Percentiles rank a stretch among this genome's conserved stretches.
Conservation (phyloP, 805 yeast species). For the Candida maltosa region DNA sequence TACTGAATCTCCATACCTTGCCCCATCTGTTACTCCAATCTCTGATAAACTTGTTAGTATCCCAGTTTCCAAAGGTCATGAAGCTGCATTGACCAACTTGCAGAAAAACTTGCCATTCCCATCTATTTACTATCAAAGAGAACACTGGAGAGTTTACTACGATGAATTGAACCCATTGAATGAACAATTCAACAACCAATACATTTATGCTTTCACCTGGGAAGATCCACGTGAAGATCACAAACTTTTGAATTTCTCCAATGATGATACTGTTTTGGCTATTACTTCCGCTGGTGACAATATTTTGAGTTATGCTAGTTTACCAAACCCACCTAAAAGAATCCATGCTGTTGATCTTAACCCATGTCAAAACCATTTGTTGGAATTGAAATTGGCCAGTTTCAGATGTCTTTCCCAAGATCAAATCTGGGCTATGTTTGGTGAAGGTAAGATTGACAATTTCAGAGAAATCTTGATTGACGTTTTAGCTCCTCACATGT, state of each 20-base stretch:
- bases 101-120: constrained; percentile 73
- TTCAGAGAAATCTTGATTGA: constrained; percentile 43
- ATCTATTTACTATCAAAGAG: constrained; percentile 72
- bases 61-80: constrained; percentile 65
- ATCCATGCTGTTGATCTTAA: constrained; percentile 85
- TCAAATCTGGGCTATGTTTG: constrained; percentile 73
- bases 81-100: constrained; percentile 64
- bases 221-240: constrained; percentile 85
- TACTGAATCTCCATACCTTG: constrained; percentile 78
- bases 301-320: constrained; percentile 66
- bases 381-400: constrained; percentile 75
- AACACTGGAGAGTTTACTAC: constrained; percentile 76
- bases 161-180: constrained; percentile 68
- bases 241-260: constrained; percentile 55
- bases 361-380: constrained; percentile 77
- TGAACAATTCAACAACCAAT: constrained; percentile 71
- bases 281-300: constrained; percentile 89
- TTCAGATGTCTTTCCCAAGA: constrained; percentile 53
- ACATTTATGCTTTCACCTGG: constrained; percentile 87
- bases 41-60: constrained; percentile 14
- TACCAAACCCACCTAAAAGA: constrained; percentile 69
- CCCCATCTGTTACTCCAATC: constrained; percentile 41
- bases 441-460: constrained; percentile 62
- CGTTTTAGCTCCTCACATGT: constrained; percentile 64
- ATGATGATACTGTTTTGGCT: constrained; percentile 72